These are phyloP conservation scores for Solanum verrucosum DNA, from an alignment of 257 asterid genomes.

Conservation along the genomic window DNA sequence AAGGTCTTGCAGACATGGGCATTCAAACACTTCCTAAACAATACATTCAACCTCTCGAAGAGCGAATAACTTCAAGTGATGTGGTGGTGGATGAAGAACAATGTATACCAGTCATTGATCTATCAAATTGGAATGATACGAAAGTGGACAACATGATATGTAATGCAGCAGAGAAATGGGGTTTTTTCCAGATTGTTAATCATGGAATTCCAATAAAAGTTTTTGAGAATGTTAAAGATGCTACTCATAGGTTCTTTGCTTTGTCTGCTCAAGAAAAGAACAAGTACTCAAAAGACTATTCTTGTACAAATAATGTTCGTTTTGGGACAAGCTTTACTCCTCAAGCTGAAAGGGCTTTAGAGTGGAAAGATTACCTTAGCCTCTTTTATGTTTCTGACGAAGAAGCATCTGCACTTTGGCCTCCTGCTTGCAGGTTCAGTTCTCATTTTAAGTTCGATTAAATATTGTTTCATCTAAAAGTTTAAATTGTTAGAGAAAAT, in stretches of 20 bases:
- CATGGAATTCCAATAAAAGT: slow-evolving; percentile 42
- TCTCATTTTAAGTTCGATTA: neutral
- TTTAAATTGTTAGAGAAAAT: neutral
- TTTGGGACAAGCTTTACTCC: slow-evolving; percentile 43
- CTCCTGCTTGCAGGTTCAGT: slow-evolving; percentile 2
- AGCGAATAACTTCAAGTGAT: slow-evolving; percentile 14
- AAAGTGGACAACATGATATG: slow-evolving; percentile 17
- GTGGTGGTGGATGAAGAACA: slow-evolving; percentile 12
- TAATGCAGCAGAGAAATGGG: slow-evolving; percentile 39
- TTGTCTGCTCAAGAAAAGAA: slow-evolving; percentile 39
- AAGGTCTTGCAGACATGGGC: slow-evolving; percentile 33
- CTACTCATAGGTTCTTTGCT: slow-evolving; percentile 32
- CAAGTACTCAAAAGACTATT: slow-evolving; percentile 35
- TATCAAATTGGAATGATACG: slow-evolving; percentile 29
- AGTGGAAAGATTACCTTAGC: slow-evolving; percentile 51
- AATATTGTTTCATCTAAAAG: neutral
- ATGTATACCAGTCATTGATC: slow-evolving; percentile 39
- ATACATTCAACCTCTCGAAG: slow-evolving; percentile 32
- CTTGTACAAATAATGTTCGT: slow-evolving; percentile 28
- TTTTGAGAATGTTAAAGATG: slow-evolving; percentile 30
- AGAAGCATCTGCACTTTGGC: slow-evolving; percentile 1
- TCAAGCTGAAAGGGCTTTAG: slow-evolving; percentile 28
- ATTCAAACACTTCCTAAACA: slow-evolving; percentile 22
- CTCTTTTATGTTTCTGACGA: slow-evolving; percentile 22
- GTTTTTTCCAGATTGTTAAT: slow-evolving; percentile 49